phyloP scores from a whole-genome alignment of 1,284 basidiomycete genomes.

The Inonotus hispidus region DNA sequence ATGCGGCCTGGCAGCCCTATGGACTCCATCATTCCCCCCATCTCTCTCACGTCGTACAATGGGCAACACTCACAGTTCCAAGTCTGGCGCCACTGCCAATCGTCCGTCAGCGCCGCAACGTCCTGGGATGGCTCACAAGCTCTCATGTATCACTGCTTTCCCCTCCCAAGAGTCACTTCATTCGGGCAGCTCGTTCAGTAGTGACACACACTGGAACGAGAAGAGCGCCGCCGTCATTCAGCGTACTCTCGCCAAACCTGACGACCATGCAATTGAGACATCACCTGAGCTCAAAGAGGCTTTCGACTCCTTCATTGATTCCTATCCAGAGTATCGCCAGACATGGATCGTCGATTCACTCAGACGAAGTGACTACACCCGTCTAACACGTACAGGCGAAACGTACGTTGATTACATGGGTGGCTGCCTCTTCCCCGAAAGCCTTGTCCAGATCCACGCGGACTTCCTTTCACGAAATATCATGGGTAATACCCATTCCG shows the following conservation, averaged over 20 bases:
- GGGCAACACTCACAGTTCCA: constrained; percentile 36
- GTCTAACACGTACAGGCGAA: constrained; percentile 57
- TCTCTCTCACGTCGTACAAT: constrained; percentile 24
- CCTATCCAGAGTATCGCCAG: constrained; percentile 35
- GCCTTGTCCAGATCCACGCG: constrained; percentile 60
- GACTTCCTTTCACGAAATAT: constrained; percentile 60
- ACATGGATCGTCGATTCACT: constrained; percentile 56
- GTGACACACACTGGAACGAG: constrained; percentile 16
- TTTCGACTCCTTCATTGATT: constrained; percentile 29
- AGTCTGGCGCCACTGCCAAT: constrained; percentile 27
- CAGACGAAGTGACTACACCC: constrained; percentile 60
- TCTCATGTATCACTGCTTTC: constrained; percentile 16
- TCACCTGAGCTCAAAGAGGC: constrained; percentile 10
- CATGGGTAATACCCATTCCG: constrained; percentile 78
- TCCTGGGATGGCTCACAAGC: constrained; percentile 6
- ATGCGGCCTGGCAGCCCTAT: constrained; percentile 5
- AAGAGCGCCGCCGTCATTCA: constrained; percentile 26
- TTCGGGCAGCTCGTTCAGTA: constrained; percentile 3
- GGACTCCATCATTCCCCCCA: background rate
- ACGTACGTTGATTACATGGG: constrained; percentile 84
- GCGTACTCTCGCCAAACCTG: constrained; percentile 22
- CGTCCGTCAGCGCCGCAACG: constrained; percentile 24
- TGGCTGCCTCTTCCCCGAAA: constrained; percentile 69
- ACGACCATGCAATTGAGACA: constrained; percentile 2
- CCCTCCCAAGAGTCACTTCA: constrained; percentile 14